Percentiles rank a stretch among this genome's conserved stretches.
These are phyloP conservation scores for Zasmidium citrigriseum DNA, from an alignment of 2,329 filamentous ascomycete species.

Conservation along the genomic window DNA sequence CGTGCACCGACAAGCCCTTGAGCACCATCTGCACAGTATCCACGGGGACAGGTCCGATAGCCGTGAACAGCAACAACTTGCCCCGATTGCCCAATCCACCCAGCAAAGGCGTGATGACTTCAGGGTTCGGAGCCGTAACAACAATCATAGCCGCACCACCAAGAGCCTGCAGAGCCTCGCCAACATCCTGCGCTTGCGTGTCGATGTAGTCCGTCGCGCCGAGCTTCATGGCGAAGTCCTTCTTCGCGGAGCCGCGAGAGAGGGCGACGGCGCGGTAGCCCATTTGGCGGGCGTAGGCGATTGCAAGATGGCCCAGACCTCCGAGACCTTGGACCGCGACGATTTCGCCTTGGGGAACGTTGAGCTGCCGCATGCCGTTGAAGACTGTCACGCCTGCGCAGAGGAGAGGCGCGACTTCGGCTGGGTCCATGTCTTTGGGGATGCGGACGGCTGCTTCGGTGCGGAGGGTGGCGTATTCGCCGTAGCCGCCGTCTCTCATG, in stretches of 20 bases:
- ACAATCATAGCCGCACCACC: conserved; percentile 65
- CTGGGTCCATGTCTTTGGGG: conserved; percentile 49
- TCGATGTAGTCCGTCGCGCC: conserved; percentile 61
- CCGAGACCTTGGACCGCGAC: conserved; percentile 57
- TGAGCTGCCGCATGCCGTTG: conserved; percentile 53
- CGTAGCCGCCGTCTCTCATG: conserved; percentile 64
- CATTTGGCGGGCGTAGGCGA: conserved; percentile 56
- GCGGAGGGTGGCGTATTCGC: conserved; percentile 61
- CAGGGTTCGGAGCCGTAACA: conserved; percentile 62
- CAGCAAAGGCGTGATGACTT: conserved; percentile 56
- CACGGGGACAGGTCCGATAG: conserved; percentile 47
- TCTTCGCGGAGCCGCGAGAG: conserved; percentile 53
- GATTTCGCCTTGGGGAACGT: conserved; percentile 41
- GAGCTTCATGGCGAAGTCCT: conserved; percentile 54
- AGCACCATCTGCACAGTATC: conserved; percentile 47
- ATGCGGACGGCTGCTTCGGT: conserved; percentile 61
- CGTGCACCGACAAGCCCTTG: conserved; percentile 51
- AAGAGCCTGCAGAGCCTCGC: conserved; percentile 54
- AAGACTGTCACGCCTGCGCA: conserved; percentile 56
- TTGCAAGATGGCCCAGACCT: conserved; percentile 50
- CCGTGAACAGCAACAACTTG: conserved; percentile 62
- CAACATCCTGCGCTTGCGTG: conserved; percentile 53
- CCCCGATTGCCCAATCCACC: conserved; percentile 57
- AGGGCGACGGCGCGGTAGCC: conserved; percentile 56
- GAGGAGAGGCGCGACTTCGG: conserved; percentile 49